These are phyloP conservation scores for Cladosporium sp. DNA, from an alignment of 2,329 filamentous ascomycete species.

Conservation along the genomic window DNA sequence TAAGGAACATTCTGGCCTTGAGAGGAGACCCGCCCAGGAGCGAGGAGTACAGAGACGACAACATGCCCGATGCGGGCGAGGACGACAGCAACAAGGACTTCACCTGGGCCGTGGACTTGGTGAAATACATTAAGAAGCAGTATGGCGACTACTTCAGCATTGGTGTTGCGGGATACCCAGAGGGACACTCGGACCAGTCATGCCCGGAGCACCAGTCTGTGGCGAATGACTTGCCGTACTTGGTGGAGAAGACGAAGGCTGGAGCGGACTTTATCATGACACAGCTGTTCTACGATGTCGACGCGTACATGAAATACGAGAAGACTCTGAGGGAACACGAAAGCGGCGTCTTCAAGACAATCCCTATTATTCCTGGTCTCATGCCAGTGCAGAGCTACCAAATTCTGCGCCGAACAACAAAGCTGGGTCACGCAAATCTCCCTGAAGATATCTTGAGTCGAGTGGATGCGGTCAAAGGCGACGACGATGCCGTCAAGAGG, in stretches of 20 bases:
- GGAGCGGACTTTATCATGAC: constrained; percentile 99
- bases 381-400: constrained; percentile 99
- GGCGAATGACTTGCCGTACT: constrained; percentile 70
- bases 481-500: constrained; percentile 77
- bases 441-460: constrained; percentile 67
- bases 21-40: constrained; percentile 86
- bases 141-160: constrained; percentile 96
- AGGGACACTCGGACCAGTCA: constrained; percentile 89
- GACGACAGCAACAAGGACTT: constrained; percentile 71
- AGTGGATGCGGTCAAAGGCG: constrained; percentile 68
- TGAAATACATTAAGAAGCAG: constrained; percentile 78
- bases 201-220: constrained; percentile 73
- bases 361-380: constrained; percentile 88
- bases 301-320: constrained; percentile 80
- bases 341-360: constrained; percentile 77
- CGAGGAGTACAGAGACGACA: constrained; percentile 75
- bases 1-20: constrained; percentile 89
- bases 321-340: constrained; percentile 70
- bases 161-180: constrained; percentile 90
- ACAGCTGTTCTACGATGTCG: constrained; percentile 89
- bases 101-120: constrained; percentile 81
- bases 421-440: constrained; percentile 84
- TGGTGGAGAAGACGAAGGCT: constrained; percentile 85
- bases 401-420: constrained; percentile 89
- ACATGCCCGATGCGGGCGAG: constrained; percentile 52